Evolutionary conservation across 306 rosid genomes (phyloP), one percentile per base, ranked within the genome.

Genomic region (Abrus pulchellus): DNA sequence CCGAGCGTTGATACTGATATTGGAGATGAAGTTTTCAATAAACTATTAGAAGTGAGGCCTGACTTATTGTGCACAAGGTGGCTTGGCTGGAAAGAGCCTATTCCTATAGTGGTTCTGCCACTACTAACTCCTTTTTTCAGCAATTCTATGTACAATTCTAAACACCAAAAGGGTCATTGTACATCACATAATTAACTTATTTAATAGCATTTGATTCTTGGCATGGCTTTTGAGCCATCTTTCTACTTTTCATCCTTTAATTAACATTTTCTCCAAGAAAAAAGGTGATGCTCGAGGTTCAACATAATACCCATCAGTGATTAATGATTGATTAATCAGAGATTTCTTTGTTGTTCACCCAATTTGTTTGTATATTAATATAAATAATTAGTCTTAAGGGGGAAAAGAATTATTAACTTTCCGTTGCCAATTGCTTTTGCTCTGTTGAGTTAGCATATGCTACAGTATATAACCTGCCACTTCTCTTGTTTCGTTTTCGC

Each of bases 31-130:
- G 33, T 68, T 68, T 71, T 85, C 56, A 68, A 72, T 77, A 75
- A 85, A 81, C 59, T 80, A 85, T 82, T 78, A 57, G 82, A 73
- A 88, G 87, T 84, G 88, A 88, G 74, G 66, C 74, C 41, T 79
- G 90, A 87, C 88, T 64, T 78, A 69, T 61, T 50, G 60, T 60
- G 77, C 84, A 74, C 81, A 83, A 55, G 57, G 81, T 68, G 84
- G 84, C 82, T 67, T 79, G 74, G 85, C 80, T 80, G 74, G 83
- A 86, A 84, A 83, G 74, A 60, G 9, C 49, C 7, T 44, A 43
- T 7, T 59, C 76, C 64, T 79, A 33, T 72, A 62, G 90, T 91
- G 97, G 48, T 83, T 69, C 64, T 52, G 61, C 92, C 96, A 87
- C 90, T 85, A 83, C 36, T 79, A 38, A 43, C 48, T 29, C 20